Conservation (phyloP, 129 eudicot genomes). For the Cynara cardunculus region DNA sequence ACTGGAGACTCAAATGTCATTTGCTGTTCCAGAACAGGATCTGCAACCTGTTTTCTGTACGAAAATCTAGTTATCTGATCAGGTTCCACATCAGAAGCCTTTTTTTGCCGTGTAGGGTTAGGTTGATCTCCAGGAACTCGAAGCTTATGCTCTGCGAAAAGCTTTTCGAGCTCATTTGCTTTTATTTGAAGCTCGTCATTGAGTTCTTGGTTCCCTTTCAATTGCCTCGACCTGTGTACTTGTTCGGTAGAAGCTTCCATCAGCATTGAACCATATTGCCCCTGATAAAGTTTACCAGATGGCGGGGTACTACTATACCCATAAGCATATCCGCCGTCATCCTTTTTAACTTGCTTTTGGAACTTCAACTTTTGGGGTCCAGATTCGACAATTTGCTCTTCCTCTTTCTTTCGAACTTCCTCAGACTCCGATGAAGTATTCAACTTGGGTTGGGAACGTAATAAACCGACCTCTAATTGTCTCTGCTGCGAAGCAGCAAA, state of each 20-base stretch:
- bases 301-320: slow-evolving; percentile 27
- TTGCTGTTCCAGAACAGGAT: slow-evolving; percentile 33
- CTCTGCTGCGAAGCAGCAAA: background rate
- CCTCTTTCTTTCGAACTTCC: background rate
- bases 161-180: slow-evolving; percentile 95
- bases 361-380: slow-evolving; percentile 31
- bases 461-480: slow-evolving; percentile 22
- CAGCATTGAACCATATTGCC: slow-evolving; percentile 32
- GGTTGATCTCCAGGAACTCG: slow-evolving; percentile 68
- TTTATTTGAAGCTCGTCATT: slow-evolving; percentile 79
- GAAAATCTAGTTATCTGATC: slow-evolving; percentile 31
- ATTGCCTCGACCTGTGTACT: slow-evolving; percentile 51
- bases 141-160: slow-evolving; percentile 88
- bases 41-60: slow-evolving; percentile 33
- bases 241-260: slow-evolving; percentile 38
- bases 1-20: slow-evolving; percentile 23
- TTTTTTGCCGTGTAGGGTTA: slow-evolving; percentile 44
- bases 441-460: slow-evolving; percentile 26
- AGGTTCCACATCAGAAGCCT: slow-evolving; percentile 30
- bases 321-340: slow-evolving; percentile 21
- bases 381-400: slow-evolving; percentile 29
- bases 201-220: slow-evolving; percentile 75
- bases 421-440: slow-evolving; percentile 2
- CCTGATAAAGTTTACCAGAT: slow-evolving; percentile 36
- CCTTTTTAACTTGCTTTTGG: slow-evolving; percentile 35